phyloP scores from a whole-genome alignment of 2,329 filamentous ascomycete species.

The Thelonectria olida region DNA sequence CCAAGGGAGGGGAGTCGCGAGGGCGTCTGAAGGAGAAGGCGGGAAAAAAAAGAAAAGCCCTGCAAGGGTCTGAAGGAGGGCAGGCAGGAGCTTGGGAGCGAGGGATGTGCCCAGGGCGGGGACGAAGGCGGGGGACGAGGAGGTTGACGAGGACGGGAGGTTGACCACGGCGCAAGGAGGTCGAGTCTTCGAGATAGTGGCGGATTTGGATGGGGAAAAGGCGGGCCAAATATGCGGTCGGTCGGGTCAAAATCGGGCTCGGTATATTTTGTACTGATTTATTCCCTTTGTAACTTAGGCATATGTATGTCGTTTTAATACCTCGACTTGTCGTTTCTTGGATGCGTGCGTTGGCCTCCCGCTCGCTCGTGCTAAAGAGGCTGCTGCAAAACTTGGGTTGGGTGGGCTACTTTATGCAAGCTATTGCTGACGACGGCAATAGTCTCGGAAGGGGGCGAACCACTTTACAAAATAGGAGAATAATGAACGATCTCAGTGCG shows the following conservation, averaged over 20 bases:
- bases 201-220: not conserved
- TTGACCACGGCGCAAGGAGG: constrained; percentile 1
- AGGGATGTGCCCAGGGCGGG: constrained; percentile 21
- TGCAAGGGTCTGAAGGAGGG: constrained; percentile 19
- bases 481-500: not conserved
- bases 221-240: constrained; percentile 9
- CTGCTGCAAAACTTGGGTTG: constrained; percentile 6
- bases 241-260: constrained; percentile 18
- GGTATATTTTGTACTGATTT: constrained; percentile 6
- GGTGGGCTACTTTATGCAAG: constrained; percentile 15
- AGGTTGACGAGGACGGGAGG: not conserved
- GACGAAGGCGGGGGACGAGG: constrained; percentile 27
- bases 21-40: not conserved
- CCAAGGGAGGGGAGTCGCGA: constrained; percentile 7
- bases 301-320: not conserved
- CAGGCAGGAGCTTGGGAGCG: constrained; percentile 26
- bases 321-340: not conserved
- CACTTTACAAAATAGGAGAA: too few species aligned
- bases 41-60: constrained; percentile 19
- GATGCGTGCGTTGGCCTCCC: constrained; percentile 7
- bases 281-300: constrained; percentile 1
- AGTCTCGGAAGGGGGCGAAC: not conserved
- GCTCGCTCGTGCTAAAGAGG: too few species aligned
- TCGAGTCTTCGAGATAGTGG: not conserved
- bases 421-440: not conserved